Base-by-base conservation (phyloP, 1,284 basidiomycete species). In the Lentinula novae-zelandiae region DNA sequence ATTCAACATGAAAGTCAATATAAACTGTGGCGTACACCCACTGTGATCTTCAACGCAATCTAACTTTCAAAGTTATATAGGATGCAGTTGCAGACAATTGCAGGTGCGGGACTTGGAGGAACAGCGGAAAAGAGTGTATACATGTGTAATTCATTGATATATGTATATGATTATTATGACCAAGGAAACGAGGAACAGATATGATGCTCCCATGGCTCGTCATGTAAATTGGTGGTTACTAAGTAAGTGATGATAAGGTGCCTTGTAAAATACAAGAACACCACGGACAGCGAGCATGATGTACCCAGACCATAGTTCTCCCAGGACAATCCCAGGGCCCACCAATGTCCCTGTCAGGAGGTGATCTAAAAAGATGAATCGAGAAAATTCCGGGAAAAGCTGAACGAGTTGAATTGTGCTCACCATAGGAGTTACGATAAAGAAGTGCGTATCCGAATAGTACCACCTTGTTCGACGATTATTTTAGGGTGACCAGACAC, bases 401-500 rank as follows among this genome's bases (percentile, higher is more conserved):
- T 39, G 38, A 4, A 13, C 13, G 5, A n/a, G 13, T 17, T 7
- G 2, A 42, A 42, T 6, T 13, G 53, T 12, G 34, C 49, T 51
- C 49, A 51, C 49, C 49, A 50, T 8, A 3, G 27, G 8, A n/a
- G 40, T 59, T 20, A 52, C 44, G 50, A 44, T 27, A 20, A 31
- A 15, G 50, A 36, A 40, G 39, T 51, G 38, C 39, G 44, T 8
- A 56, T 57, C 34, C 38, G 59, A 34, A 53, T 27, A 34, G 49
- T 39, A n/a, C 60, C 60, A 38, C 60, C 63, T 27, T 42, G 33
- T 34, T 59, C 57, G n/a, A 64, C 33, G 2, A 49, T 31, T 48
- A 64, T 44, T 49, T 64, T 64, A 4, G 60, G 34, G 46, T 60
- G 63, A 6, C 57, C 63, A 38, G 15, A 10, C 5, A 61, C 31